Conservation (phyloP, 768 basidiomycete genomes). For the Sarcomyxa edulis region DNA sequence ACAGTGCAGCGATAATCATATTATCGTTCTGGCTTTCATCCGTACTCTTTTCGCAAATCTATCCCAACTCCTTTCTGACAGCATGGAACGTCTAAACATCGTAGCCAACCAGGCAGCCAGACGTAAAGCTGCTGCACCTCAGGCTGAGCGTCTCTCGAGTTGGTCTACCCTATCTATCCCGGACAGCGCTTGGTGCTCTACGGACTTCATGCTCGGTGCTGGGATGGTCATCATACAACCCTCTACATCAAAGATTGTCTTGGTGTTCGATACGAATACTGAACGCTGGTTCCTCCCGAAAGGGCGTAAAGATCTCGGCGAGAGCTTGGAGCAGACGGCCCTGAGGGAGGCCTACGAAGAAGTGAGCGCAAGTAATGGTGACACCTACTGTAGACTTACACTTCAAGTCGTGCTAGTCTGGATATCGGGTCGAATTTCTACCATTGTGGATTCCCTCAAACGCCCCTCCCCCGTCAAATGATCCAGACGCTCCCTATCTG, state of each 20-base stretch:
- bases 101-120: too few species aligned
- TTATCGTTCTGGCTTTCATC: too few species aligned
- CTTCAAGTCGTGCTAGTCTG: constrained; percentile 32
- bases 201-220: constrained; percentile 53
- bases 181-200: constrained; percentile 38
- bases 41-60: too few species aligned
- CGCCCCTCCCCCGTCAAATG: constrained; percentile 33
- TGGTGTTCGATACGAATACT: constrained; percentile 35
- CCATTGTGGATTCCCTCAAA: constrained; percentile 35
- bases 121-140: background rate
- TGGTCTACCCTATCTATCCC: constrained; percentile 38
- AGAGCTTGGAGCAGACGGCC: constrained; percentile 53
- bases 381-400: background rate
- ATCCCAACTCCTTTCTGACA: too few species aligned
- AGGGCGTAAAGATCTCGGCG: constrained; percentile 63
- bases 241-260: constrained; percentile 46
- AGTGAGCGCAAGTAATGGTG: constrained; percentile 26
- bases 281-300: constrained; percentile 56
- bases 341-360: constrained; percentile 67
- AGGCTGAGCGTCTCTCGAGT: constrained; percentile 19
- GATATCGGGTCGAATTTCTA: constrained; percentile 41
- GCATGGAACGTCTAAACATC: too few species aligned
- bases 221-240: constrained; percentile 63
- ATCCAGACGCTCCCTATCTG: constrained; percentile 4
- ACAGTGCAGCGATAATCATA: too few species aligned